These are phyloP conservation scores for Centella asiatica DNA, from an alignment of 129 eudicot genomes.

Conservation along the genomic window DNA sequence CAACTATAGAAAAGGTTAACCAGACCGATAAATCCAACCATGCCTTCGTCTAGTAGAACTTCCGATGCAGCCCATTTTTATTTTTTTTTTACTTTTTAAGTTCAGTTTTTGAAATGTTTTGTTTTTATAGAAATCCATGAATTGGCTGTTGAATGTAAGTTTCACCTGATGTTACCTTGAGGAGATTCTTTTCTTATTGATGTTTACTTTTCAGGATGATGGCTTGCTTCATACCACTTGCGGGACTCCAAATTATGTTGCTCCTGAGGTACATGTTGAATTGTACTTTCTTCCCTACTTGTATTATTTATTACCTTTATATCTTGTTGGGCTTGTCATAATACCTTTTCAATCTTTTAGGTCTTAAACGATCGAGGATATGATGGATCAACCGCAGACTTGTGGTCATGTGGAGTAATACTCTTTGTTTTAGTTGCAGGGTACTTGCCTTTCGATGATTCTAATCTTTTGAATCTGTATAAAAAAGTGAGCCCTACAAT, in stretches of 20 bases:
- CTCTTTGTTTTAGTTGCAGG: slow-evolving; percentile 98
- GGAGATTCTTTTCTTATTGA: background rate
- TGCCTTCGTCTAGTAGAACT: no score
- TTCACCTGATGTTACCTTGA: background rate
- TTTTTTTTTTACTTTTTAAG: no score
- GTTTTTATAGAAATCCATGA: no score
- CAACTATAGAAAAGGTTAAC: no score
- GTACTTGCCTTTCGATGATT: slow-evolving; percentile 99
- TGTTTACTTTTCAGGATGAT: slow-evolving; percentile 45
- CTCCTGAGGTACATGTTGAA: slow-evolving; percentile 60
- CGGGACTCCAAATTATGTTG: slow-evolving; percentile 88
- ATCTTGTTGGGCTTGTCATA: slow-evolving; percentile 2
- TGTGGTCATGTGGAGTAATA: slow-evolving; percentile 99
- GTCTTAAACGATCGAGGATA: slow-evolving; percentile 89
- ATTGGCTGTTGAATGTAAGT: background rate
- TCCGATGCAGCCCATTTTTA: no score
- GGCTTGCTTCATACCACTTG: slow-evolving; percentile 86
- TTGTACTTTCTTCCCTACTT: slow-evolving; percentile 1
- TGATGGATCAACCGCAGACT: slow-evolving; percentile 96
- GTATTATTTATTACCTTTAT: background rate
- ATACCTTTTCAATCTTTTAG: slow-evolving; percentile 20
- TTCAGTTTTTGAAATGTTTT: no score
- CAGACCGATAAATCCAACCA: no score
- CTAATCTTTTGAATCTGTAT: slow-evolving; percentile 90
- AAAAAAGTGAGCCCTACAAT: slow-evolving; percentile 70